These are phyloP conservation scores for Dothistroma pini DNA, from an alignment of 2,329 filamentous ascomycete species.

Conservation along the genomic window DNA sequence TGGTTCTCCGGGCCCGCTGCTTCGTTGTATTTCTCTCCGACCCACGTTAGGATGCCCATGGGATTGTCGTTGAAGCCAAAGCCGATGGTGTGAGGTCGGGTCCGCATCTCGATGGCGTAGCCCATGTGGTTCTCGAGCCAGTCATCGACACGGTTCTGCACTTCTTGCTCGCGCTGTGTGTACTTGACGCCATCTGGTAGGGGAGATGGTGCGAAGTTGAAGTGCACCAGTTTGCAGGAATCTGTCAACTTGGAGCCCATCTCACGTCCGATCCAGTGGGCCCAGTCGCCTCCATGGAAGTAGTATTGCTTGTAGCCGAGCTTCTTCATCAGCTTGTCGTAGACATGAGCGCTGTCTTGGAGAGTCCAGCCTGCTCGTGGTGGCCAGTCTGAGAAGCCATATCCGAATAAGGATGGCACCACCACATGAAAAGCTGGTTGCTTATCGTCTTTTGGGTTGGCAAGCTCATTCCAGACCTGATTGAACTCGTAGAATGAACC, in stretches of 20 bases:
- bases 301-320: constrained; percentile 41
- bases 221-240: constrained; percentile 41
- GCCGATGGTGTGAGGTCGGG: constrained; percentile 43
- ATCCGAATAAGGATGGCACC: constrained; percentile 56
- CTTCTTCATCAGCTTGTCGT: constrained; percentile 39
- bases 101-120: constrained; percentile 37
- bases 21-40: constrained; percentile 44
- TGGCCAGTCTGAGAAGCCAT: constrained; percentile 45
- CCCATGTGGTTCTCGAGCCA: constrained; percentile 41
- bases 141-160: constrained; percentile 34
- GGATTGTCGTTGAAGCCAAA: constrained; percentile 44
- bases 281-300: constrained; percentile 42
- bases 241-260: constrained; percentile 36
- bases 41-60: constrained; percentile 43
- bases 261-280: constrained; percentile 40
- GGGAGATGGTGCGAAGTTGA: constrained; percentile 41
- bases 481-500: constrained; percentile 45
- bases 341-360: constrained; percentile 37
- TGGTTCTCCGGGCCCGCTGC: constrained; percentile 37
- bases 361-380: constrained; percentile 35
- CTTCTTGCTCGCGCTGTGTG: constrained; percentile 36
- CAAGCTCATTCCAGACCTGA: constrained; percentile 37
- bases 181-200: constrained; percentile 32
- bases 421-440: constrained; percentile 53
- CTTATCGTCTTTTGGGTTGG: constrained; percentile 31